Conservation (phyloP, 805 yeast genomes). For the Wickerhamomyces rabaulensis region DNA sequence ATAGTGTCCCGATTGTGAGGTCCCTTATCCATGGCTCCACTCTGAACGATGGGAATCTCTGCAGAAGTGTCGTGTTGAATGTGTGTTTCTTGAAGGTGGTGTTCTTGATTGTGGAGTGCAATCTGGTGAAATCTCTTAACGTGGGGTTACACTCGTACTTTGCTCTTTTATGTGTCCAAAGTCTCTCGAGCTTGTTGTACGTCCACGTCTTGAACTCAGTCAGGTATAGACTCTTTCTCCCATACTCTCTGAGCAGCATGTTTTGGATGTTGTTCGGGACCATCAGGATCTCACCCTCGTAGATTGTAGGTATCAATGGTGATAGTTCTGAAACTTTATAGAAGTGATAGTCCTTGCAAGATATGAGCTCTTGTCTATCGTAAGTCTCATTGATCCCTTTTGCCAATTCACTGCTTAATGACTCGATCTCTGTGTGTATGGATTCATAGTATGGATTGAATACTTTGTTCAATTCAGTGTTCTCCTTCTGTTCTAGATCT, state of each 20-base stretch:
- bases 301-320: slow-evolving; percentile 44
- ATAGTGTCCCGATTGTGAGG: background rate
- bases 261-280: slow-evolving; percentile 42
- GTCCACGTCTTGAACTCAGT: slow-evolving; percentile 35
- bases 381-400: background rate
- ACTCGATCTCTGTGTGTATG: slow-evolving; percentile 5
- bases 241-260: slow-evolving; percentile 44
- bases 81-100: slow-evolving; percentile 17
- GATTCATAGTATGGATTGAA: slow-evolving; percentile 9
- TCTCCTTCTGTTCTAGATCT: background rate
- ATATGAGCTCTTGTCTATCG: slow-evolving; percentile 9
- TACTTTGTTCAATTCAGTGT: slow-evolving; percentile 7
- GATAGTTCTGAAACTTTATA: slow-evolving; percentile 39
- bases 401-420: background rate
- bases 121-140: slow-evolving; percentile 8
- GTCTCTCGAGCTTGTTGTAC: slow-evolving; percentile 23
- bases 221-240: slow-evolving; percentile 28
- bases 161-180: slow-evolving; percentile 15
- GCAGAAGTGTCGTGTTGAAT: slow-evolving; percentile 6
- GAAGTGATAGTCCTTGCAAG: slow-evolving; percentile 60
- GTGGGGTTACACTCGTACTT: slow-evolving; percentile 14
- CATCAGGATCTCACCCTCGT: slow-evolving; percentile 58
- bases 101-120: slow-evolving; percentile 16
- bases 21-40: slow-evolving; percentile 16
- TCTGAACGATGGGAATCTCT: slow-evolving; percentile 9